phyloP scores from a whole-genome alignment of 306 rosid genomes.

The Psophocarpus tetragonolobus region DNA sequence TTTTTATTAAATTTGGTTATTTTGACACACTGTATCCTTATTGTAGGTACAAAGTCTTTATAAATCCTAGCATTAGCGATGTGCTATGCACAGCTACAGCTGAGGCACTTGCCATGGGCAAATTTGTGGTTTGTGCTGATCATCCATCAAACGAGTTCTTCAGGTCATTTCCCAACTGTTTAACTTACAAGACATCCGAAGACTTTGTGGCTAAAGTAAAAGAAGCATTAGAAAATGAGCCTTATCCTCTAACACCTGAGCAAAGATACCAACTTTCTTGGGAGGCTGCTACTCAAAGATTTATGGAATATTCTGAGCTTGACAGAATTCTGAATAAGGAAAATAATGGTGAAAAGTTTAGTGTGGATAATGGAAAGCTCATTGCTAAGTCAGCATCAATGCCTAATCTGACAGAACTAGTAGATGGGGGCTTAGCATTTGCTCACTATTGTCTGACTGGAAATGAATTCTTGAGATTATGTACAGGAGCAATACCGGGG shows the following conservation, averaged over 20 bases:
- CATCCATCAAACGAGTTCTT: constrained; percentile 96
- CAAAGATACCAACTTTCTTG: constrained; percentile 85
- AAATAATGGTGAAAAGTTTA: constrained; percentile 37
- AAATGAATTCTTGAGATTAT: constrained; percentile 76
- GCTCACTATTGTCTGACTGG: constrained; percentile 94
- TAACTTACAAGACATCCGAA: constrained; percentile 80
- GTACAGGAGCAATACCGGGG: constrained; percentile 92
- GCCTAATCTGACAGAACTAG: constrained; percentile 61
- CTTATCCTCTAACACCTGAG: constrained; percentile 87
- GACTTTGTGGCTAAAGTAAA: constrained; percentile 86
- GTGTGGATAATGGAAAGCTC: constrained; percentile 34
- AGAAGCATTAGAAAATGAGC: constrained; percentile 87
- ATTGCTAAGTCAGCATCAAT: constrained; percentile 54
- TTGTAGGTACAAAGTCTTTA: constrained; percentile 93
- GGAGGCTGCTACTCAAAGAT: constrained; percentile 99
- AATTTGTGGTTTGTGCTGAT: constrained; percentile 92
- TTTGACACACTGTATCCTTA: constrained; percentile 31
- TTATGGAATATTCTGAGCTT: constrained; percentile 84
- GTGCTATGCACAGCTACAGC: constrained; percentile 98
- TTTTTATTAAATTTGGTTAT: constrained; percentile 4
- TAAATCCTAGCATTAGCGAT: constrained; percentile 94
- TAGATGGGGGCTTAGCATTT: constrained; percentile 93
- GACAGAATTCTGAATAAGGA: constrained; percentile 54
- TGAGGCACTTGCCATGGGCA: constrained; percentile 99
- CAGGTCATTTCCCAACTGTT: constrained; percentile 88